Percentiles rank a stretch among this genome's conserved stretches.
Conservation (phyloP, 306 rosid species). For the Ormosia semicastrata region DNA sequence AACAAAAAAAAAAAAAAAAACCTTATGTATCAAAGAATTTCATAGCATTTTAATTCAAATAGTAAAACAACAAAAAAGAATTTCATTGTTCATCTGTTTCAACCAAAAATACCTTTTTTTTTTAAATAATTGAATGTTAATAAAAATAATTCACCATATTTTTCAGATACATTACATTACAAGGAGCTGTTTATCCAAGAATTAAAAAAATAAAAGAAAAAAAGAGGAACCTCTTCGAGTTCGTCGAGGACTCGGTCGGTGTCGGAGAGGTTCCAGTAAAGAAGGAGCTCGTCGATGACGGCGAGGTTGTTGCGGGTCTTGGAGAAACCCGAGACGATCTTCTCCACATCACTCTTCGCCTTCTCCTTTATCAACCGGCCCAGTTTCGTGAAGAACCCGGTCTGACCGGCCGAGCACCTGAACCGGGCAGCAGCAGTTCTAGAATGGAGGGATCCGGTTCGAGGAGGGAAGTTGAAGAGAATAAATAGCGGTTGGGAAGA, state of each 20-base stretch:
- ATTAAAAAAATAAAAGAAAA: too few relatives aligned
- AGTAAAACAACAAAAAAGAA: too few relatives aligned
- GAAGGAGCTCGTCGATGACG: slow-evolving; percentile 87
- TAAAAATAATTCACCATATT: too few relatives aligned
- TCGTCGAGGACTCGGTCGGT: slow-evolving; percentile 90
- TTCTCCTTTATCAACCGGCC: slow-evolving; percentile 89
- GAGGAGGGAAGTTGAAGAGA: slow-evolving; percentile 12
- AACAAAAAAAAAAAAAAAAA: too few relatives aligned
- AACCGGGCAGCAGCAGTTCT: slow-evolving; percentile 40
- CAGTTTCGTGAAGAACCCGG: slow-evolving; percentile 77
- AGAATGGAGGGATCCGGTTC: background rate
- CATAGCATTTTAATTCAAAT: too few relatives aligned
- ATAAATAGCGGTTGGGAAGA: slow-evolving; percentile 25
- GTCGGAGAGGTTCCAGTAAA: slow-evolving; percentile 94
- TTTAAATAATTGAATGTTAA: too few relatives aligned
- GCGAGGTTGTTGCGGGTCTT: slow-evolving; percentile 89
- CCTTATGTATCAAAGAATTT: too few relatives aligned
- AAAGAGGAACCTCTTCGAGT: slow-evolving; percentile 77
- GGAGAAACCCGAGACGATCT: slow-evolving; percentile 81
- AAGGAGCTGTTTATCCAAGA: too few relatives aligned
- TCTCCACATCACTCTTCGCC: slow-evolving; percentile 90
- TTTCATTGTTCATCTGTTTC: too few relatives aligned
- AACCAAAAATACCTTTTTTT: too few relatives aligned
- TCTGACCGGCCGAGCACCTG: slow-evolving; percentile 70
- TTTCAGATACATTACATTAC: too few relatives aligned